These are phyloP conservation scores for Floccularia luteovirens DNA, from an alignment of 768 basidiomycete genomes.

Conservation along the genomic window DNA sequence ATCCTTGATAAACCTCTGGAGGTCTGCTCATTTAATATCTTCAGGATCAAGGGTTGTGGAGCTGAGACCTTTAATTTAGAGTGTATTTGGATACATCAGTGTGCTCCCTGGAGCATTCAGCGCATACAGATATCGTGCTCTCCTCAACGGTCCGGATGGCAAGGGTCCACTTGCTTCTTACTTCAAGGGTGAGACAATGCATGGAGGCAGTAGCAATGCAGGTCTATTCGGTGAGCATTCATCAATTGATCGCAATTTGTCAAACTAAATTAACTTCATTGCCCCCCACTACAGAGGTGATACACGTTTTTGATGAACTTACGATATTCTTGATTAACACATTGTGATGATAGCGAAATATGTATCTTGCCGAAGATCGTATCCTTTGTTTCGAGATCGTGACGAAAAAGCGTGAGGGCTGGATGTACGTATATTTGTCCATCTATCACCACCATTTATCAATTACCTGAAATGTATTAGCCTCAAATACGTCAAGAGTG, in stretches of 20 bases:
- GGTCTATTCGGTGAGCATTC: slow-evolving; percentile 54
- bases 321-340: neutral
- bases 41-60: neutral
- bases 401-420: slow-evolving; percentile 78
- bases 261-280: neutral
- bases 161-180: slow-evolving; percentile 88
- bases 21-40: slow-evolving; percentile 29
- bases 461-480: slow-evolving; percentile 22
- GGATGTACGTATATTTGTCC: slow-evolving; percentile 51
- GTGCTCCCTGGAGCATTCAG: slow-evolving; percentile 91
- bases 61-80: slow-evolving; percentile 23
- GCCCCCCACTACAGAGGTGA: neutral
- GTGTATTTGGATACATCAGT: slow-evolving; percentile 81
- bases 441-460: slow-evolving; percentile 3
- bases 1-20: slow-evolving; percentile 95
- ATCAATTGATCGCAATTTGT: slow-evolving; percentile 3
- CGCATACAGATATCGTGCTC: slow-evolving; percentile 84
- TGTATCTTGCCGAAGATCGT: slow-evolving; percentile 88
- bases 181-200: slow-evolving; percentile 90
- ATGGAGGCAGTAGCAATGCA: slow-evolving; percentile 51
- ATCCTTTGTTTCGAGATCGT: slow-evolving; percentile 93
- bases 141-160: slow-evolving; percentile 81
- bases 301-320: slow-evolving; percentile 4
- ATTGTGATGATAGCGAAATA: slow-evolving; percentile 50
- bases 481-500: slow-evolving; percentile 85